Evolutionary conservation across 2,329 filamentous ascomycete species (phyloP).

Genomic region (Aspergillus ustus): DNA sequence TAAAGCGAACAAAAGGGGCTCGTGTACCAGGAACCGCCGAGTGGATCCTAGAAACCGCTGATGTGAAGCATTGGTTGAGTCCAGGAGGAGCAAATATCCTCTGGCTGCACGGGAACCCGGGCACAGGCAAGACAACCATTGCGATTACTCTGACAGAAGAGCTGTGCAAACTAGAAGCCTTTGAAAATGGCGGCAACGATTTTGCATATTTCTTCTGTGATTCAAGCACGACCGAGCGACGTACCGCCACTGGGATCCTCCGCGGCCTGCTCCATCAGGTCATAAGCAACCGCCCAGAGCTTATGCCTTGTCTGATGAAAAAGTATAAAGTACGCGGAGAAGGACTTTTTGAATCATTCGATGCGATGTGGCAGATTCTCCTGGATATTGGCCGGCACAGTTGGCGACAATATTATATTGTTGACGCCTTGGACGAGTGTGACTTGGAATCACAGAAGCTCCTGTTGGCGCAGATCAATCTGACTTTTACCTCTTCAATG

Average conservation of each 20-base stretch:
- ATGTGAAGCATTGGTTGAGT: no score
- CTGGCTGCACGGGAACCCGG: constrained; percentile 11
- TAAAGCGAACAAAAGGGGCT: no score
- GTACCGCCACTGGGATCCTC: neutral
- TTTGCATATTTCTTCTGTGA: constrained; percentile 12
- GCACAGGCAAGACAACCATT: constrained; percentile 10
- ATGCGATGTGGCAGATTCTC: constrained; percentile 18
- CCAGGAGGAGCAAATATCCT: neutral
- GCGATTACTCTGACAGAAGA: constrained; percentile 1
- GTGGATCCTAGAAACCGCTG: no score
- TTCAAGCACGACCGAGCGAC: neutral
- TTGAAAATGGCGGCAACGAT: neutral
- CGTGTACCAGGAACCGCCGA: no score
- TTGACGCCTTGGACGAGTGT: constrained; percentile 31
- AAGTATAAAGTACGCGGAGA: neutral
- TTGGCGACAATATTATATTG: constrained; percentile 20
- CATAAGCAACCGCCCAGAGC: neutral
- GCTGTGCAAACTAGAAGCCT: neutral
- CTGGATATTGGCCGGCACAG: constrained; percentile 14
- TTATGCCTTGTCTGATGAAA: neutral
- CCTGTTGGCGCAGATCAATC: constrained; percentile 18
- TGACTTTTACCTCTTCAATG: constrained; percentile 2
- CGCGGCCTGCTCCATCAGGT: neutral
- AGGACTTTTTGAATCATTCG: constrained; percentile 16
- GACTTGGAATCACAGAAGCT: constrained; percentile 20